Evolutionary conservation across 2,329 filamentous ascomycete genomes (phyloP).

Genomic region (Ophiocordyceps camponoti-rufipedis): DNA sequence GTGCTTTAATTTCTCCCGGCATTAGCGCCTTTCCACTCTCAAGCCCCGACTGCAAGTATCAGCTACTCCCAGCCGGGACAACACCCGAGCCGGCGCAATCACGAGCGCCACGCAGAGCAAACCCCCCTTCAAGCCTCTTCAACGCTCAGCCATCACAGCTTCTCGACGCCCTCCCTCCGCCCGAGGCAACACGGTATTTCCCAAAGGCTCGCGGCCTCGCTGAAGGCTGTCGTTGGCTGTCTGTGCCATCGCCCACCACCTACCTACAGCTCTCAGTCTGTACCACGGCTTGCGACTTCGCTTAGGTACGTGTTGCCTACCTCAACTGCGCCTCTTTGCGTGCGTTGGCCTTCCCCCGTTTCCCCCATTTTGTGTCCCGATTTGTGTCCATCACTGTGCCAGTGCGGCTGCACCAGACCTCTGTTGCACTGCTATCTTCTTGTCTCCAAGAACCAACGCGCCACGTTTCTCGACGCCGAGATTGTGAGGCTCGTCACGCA

Average conservation of each 20-base stretch:
- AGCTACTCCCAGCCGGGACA: not conserved
- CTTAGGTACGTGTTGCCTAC: conserved; percentile 1
- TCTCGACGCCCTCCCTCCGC: not conserved
- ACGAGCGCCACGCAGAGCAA: not conserved
- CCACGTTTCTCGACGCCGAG: conserved; percentile 1
- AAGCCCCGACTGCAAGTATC: not conserved
- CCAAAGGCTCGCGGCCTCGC: not conserved
- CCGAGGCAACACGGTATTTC: not conserved
- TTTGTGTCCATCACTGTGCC: not conserved
- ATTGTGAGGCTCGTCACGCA: conserved; percentile 1
- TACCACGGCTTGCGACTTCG: not conserved
- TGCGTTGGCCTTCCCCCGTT: not conserved
- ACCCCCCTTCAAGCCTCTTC: not conserved
- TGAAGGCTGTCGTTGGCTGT: not conserved
- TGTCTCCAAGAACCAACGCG: not conserved
- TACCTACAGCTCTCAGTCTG: not conserved
- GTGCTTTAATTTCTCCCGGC: not conserved
- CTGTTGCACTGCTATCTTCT: not conserved
- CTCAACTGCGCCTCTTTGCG: not conserved
- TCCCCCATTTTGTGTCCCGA: not conserved
- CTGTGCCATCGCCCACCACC: not conserved
- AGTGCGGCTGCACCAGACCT: not conserved
- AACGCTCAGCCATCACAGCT: not conserved
- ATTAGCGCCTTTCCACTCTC: not conserved
- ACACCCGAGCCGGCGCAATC: not conserved